Evolutionary conservation across 208 protist species (phyloP).

Genomic region (Crithidia bombi): DNA sequence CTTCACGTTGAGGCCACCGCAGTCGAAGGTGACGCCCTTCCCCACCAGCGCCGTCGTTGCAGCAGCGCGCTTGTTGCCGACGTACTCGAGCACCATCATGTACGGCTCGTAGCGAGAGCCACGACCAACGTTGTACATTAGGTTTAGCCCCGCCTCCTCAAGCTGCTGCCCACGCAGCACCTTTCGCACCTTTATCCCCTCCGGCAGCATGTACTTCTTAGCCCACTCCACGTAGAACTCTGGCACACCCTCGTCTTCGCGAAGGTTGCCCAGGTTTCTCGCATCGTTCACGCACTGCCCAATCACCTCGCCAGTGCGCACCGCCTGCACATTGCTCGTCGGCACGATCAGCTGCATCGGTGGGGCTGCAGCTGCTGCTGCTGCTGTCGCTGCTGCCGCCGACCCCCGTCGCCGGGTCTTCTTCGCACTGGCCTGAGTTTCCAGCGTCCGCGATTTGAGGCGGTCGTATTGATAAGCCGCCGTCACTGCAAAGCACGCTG

Average conservation of each 20-base stretch:
- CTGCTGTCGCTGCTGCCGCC: background rate
- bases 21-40: slow-evolving; percentile 94
- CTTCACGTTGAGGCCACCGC: slow-evolving; percentile 91
- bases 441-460: slow-evolving; percentile 36
- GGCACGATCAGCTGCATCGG: slow-evolving; percentile 52
- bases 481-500: slow-evolving; percentile 68
- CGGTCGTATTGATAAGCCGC: slow-evolving; percentile 80
- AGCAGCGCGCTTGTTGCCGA: slow-evolving; percentile 53
- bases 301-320: slow-evolving; percentile 66
- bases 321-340: slow-evolving; percentile 44
- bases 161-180: slow-evolving; percentile 64
- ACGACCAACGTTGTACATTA: slow-evolving; percentile 87
- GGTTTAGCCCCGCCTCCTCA: slow-evolving; percentile 54
- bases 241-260: slow-evolving; percentile 81
- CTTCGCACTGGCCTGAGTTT: slow-evolving; percentile 4
- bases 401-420: background rate
- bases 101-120: slow-evolving; percentile 70
- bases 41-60: slow-evolving; percentile 75
- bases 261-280: slow-evolving; percentile 82
- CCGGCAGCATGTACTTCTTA: slow-evolving; percentile 42
- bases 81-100: slow-evolving; percentile 85
- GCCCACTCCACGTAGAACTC: slow-evolving; percentile 83
- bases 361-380: background rate
- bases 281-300: slow-evolving; percentile 79
- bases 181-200: slow-evolving; percentile 63